Conservation (phyloP, 2,329 filamentous ascomycete species). For the Trichophyton benhamiae region DNA sequence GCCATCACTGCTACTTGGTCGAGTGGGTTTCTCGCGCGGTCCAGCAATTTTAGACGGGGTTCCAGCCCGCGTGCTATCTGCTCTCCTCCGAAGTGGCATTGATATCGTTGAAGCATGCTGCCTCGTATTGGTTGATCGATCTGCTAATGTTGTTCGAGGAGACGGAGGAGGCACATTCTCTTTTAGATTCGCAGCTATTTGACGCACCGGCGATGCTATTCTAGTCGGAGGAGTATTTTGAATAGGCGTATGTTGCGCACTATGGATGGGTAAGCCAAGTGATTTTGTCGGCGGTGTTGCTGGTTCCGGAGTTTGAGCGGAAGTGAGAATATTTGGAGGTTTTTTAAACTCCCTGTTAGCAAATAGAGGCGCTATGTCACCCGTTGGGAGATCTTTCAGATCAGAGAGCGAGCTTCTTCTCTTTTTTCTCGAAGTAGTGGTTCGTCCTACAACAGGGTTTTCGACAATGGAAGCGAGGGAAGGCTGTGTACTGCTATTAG, state of each 20-base stretch:
- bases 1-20: not conserved
- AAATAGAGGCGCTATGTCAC: conserved; percentile 35
- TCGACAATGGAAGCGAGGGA: conserved; percentile 42
- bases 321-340: conserved; percentile 27
- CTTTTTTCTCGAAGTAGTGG: conserved; percentile 53
- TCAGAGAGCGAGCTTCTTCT: conserved; percentile 86
- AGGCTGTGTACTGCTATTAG: conserved; percentile 34
- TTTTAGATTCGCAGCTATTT: conserved; percentile 18
- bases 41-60: not conserved
- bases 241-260: not conserved
- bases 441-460: conserved; percentile 37
- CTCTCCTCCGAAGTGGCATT: conserved; percentile 31
- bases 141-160: conserved; percentile 22
- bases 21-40: not conserved
- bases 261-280: not conserved
- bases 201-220: conserved; percentile 18
- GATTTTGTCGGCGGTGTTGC: conserved; percentile 8
- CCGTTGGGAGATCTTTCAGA: conserved; percentile 55
- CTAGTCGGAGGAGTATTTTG: conserved; percentile 17
- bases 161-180: conserved; percentile 29
- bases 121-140: conserved; percentile 24
- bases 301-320: conserved; percentile 9
- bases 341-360: conserved; percentile 26
- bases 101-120: conserved; percentile 22
- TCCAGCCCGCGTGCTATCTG: conserved; percentile 22